These are phyloP conservation scores for Xanthoceras sorbifolium DNA, from an alignment of 345 rosid species.

Conservation along the genomic window DNA sequence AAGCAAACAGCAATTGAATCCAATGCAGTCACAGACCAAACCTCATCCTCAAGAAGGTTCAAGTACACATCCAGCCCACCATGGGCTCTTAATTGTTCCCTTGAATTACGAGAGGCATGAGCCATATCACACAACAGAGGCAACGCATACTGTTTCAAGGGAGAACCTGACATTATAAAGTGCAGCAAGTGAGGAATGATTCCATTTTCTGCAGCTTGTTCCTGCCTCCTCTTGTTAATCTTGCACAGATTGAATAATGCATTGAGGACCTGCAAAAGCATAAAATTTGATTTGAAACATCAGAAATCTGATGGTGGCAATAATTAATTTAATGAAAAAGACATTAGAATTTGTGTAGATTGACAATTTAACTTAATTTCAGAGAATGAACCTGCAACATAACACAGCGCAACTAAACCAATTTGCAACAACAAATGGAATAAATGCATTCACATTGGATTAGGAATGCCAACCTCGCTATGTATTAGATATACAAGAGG, in stretches of 20 bases:
- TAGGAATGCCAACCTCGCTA: constrained; percentile 62
- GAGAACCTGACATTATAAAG: constrained; percentile 75
- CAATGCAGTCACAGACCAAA: constrained; percentile 92
- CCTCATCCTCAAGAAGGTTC: constrained; percentile 83
- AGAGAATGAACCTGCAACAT: neutral
- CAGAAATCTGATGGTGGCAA: constrained; percentile 10
- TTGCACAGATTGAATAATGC: constrained; percentile 97
- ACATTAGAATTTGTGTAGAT: neutral
- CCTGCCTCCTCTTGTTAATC: constrained; percentile 99
- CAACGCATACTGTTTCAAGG: constrained; percentile 79
- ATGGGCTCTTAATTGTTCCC: constrained; percentile 97
- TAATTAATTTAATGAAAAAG: neutral
- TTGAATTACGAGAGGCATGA: constrained; percentile 95
- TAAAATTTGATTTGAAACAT: neutral
- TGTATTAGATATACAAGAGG: constrained; percentile 81
- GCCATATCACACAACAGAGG: constrained; percentile 99
- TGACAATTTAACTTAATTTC: neutral
- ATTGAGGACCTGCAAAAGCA: constrained; percentile 78
- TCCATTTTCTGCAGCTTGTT: constrained; percentile 99
- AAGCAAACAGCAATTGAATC: constrained; percentile 96
- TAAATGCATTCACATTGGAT: neutral
- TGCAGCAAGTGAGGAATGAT: constrained; percentile 96
- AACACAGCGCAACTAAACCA: neutral
- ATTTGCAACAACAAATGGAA: neutral
- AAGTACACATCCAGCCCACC: constrained; percentile 94